Percentiles rank a stretch among this genome's conserved stretches.
Conservation (phyloP, 164 flowering plant species). For the Piper longum region DNA sequence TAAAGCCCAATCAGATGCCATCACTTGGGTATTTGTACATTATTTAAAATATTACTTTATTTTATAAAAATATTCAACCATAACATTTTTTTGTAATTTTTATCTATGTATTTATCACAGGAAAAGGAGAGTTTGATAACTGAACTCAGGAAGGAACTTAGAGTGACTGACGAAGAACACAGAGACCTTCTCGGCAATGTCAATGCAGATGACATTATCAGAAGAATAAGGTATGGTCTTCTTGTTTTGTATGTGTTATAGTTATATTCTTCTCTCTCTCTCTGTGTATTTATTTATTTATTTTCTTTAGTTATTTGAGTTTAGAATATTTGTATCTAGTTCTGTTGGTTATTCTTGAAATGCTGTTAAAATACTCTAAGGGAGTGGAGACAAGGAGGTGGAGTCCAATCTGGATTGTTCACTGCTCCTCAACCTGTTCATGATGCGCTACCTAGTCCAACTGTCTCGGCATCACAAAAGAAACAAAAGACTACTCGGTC, state of each 20-base stretch:
- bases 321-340: not conserved
- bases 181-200: constrained; percentile 64
- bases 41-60: not conserved
- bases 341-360: not conserved
- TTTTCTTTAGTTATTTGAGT: constrained; percentile 1
- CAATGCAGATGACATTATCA: constrained; percentile 65
- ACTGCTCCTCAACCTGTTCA: constrained; percentile 39
- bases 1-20: constrained; percentile 92
- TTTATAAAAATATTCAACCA: no score
- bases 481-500: constrained; percentile 56
- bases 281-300: constrained; percentile 1
- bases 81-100: not conserved
- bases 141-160: constrained; percentile 81
- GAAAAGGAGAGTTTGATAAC: constrained; percentile 84
- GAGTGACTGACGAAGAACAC: constrained; percentile 86
- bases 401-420: constrained; percentile 33
- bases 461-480: constrained; percentile 71
- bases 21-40: constrained; percentile 65
- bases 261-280: no score
- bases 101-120: constrained; percentile 20
- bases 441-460: constrained; percentile 59
- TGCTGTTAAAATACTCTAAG: constrained; percentile 23
- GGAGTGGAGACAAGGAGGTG: constrained; percentile 81
- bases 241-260: not conserved
- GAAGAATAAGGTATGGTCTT: constrained; percentile 49